Percentiles rank a stretch among this genome's conserved stretches.
Evolutionary conservation across 2,329 filamentous ascomycete species (phyloP).

Genomic region (Paecilomyces sp.): DNA sequence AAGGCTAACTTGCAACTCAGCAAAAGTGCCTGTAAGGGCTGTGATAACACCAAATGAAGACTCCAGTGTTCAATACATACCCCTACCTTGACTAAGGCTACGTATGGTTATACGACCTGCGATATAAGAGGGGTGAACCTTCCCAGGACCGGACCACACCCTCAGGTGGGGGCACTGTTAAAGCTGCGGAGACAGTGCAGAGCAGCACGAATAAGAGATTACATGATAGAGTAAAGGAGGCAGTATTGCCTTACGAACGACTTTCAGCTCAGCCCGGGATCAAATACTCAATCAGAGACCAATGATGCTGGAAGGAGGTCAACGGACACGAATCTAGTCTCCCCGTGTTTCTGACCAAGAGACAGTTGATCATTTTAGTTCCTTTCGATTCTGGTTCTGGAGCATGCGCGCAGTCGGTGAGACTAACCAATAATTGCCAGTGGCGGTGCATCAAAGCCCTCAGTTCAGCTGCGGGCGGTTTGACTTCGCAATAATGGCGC

Average conservation of each 20-base stretch:
- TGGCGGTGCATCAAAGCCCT: background rate
- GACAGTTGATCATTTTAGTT: background rate
- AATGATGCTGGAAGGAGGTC: background rate
- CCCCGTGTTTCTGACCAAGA: background rate
- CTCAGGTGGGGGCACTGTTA: background rate
- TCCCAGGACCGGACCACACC: background rate
- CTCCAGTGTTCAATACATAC: too few relatives aligned
- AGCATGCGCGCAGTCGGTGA: background rate
- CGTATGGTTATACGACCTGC: background rate
- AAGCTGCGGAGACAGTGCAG: background rate
- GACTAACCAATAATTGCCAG: background rate
- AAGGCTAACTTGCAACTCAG: background rate
- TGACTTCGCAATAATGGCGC: background rate
- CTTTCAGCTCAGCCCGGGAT: background rate
- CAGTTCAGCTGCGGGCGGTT: background rate
- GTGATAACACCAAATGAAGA: background rate
- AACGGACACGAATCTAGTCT: background rate
- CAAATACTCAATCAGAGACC: background rate
- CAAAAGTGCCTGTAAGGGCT: background rate
- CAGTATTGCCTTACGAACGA: background rate
- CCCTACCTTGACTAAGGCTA: too few relatives aligned
- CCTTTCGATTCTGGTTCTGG: background rate
- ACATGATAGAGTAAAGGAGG: background rate
- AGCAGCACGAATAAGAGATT: background rate
- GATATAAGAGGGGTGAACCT: background rate